These are phyloP conservation scores for Hemerocallis citrina DNA, from an alignment of 106 monocot species.

Conservation along the genomic window DNA sequence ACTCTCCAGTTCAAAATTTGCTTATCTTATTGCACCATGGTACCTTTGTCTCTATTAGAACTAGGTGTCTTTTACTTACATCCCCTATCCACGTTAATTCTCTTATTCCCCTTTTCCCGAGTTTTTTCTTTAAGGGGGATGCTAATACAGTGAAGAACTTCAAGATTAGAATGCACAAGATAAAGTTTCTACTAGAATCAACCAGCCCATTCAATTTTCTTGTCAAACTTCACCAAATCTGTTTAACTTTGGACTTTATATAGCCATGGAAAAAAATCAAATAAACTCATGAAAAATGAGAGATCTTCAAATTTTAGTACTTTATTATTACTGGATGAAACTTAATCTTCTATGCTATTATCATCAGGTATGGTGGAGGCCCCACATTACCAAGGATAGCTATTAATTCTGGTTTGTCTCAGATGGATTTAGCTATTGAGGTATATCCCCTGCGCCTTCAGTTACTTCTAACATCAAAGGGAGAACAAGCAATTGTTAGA, in stretches of 20 bases:
- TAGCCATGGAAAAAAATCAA: background rate
- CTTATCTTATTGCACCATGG: background rate
- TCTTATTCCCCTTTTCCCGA: background rate
- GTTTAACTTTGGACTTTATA: background rate
- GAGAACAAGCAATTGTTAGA: conserved; percentile 75
- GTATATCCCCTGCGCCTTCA: conserved; percentile 94
- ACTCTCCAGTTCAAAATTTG: too few species aligned
- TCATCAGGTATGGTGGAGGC: conserved; percentile 92
- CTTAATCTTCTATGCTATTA: background rate
- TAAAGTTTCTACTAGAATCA: too few species aligned
- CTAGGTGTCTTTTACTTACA: background rate
- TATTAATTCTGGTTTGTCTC: conserved; percentile 84
- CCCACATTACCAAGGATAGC: conserved; percentile 76
- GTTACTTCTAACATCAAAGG: conserved; percentile 72
- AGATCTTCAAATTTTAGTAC: background rate
- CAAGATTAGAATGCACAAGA: background rate
- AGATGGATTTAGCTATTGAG: conserved; percentile 85
- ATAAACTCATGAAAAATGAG: background rate
- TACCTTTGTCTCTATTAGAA: background rate
- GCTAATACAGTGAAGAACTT: background rate
- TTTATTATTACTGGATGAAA: background rate
- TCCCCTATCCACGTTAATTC: background rate
- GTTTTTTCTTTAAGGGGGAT: background rate
- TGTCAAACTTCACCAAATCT: background rate
- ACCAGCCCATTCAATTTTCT: background rate